Conservation (phyloP, 1,284 basidiomycete species). For the Leccinum fallax region DNA sequence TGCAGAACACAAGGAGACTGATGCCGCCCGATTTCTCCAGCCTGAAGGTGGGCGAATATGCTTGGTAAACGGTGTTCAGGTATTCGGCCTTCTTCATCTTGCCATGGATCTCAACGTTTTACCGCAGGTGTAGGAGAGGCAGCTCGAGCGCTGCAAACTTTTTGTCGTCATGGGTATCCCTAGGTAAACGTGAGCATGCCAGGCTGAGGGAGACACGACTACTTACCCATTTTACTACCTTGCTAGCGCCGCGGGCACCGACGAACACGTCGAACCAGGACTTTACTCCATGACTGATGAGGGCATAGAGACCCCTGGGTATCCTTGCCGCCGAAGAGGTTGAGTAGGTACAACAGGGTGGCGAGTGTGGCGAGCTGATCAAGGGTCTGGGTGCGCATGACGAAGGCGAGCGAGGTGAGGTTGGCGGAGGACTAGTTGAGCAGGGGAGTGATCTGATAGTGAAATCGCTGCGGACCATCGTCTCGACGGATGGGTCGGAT, state of each 20-base stretch:
- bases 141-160: background rate
- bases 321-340: no score
- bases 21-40: slow-evolving; percentile 37
- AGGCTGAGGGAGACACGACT: background rate
- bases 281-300: slow-evolving; percentile 68
- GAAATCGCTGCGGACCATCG: slow-evolving; percentile 58
- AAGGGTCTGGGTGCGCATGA: no score
- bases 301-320: no score
- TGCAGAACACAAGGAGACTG: slow-evolving; percentile 42
- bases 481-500: slow-evolving; percentile 42
- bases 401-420: no score
- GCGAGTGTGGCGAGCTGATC: no score
- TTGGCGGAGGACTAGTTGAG: no score
- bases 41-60: slow-evolving; percentile 35
- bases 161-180: slow-evolving; percentile 40
- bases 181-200: slow-evolving; percentile 29
- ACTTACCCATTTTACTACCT: slow-evolving; percentile 84
- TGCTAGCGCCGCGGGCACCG: slow-evolving; percentile 69
- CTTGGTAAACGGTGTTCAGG: slow-evolving; percentile 35
- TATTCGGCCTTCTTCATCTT: slow-evolving; percentile 24
- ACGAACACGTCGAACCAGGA: slow-evolving; percentile 99
- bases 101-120: slow-evolving; percentile 4
- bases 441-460: slow-evolving; percentile 45
- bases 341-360: no score
- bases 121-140: background rate